Conservation (phyloP, 2,329 filamentous ascomycete species). For the Neofusicoccum parvum region DNA sequence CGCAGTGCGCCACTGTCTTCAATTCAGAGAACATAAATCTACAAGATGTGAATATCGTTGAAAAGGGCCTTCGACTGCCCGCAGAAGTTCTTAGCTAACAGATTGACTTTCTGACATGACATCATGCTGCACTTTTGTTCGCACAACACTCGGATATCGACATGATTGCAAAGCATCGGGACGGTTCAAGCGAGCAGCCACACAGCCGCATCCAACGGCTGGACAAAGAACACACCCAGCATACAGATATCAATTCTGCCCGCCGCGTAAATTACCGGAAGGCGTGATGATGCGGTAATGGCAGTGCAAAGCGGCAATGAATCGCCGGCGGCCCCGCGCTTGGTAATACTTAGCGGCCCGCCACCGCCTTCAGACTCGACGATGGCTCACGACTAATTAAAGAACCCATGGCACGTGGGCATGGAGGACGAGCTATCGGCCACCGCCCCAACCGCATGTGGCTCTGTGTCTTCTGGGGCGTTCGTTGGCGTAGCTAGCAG, state of each 20-base stretch:
- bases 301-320: background rate
- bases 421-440: background rate
- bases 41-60: too few relatives aligned
- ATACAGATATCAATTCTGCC: too few relatives aligned
- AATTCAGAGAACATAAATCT: too few relatives aligned
- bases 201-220: too few relatives aligned
- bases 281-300: too few relatives aligned
- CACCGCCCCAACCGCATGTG: too few relatives aligned
- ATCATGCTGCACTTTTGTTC: background rate
- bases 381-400: background rate
- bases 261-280: too few relatives aligned
- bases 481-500: background rate
- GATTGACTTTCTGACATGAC: background rate
- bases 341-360: background rate
- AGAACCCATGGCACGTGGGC: slow-evolving; percentile 1
- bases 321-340: slow-evolving; percentile 1
- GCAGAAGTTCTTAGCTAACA: background rate
- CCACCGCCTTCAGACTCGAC: background rate
- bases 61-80: too few relatives aligned
- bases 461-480: background rate
- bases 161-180: background rate
- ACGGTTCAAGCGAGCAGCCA: too few relatives aligned
- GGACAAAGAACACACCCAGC: too few relatives aligned
- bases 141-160: background rate
- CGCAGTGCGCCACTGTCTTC: background rate